A percentile compares a stretch with the other conserved stretches of the same genome.
Evolutionary conservation across 805 yeast genomes (phyloP).

Genomic region (Isabelozyma heimii): DNA sequence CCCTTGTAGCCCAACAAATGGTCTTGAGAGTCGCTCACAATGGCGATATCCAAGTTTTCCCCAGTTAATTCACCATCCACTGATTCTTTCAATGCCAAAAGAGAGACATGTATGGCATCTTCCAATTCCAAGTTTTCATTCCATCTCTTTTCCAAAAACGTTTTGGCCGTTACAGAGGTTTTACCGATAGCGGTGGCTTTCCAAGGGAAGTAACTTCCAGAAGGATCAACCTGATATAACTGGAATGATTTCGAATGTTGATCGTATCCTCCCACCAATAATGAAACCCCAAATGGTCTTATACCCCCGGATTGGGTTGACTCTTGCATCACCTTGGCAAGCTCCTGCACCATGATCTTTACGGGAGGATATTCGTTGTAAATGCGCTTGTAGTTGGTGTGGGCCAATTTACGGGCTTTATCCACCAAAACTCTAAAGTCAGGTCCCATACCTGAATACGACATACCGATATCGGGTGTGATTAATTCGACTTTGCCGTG

Average conservation of each 20-base stretch:
- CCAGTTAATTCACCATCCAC: slow-evolving; percentile 98
- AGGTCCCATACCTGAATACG: slow-evolving; percentile 98
- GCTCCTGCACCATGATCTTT: slow-evolving; percentile 85
- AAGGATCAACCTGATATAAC: slow-evolving; percentile 95
- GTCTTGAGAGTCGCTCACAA: slow-evolving; percentile 81
- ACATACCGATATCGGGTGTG: slow-evolving; percentile 95
- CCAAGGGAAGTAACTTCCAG: slow-evolving; percentile 98
- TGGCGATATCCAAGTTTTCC: slow-evolving; percentile 88
- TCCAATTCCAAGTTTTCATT: slow-evolving; percentile 94
- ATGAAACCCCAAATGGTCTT: slow-evolving; percentile 96
- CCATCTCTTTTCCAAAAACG: slow-evolving; percentile 97
- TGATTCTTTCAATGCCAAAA: slow-evolving; percentile 89
- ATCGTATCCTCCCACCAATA: slow-evolving; percentile 92
- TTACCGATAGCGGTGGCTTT: slow-evolving; percentile 99
- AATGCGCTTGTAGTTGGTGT: slow-evolving; percentile 85
- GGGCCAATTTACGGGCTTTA: slow-evolving; percentile 89
- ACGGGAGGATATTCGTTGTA: slow-evolving; percentile 98
- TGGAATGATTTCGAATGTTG: slow-evolving; percentile 65
- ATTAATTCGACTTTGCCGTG: slow-evolving; percentile 75
- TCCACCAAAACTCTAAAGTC: slow-evolving; percentile 94
- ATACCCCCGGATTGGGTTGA: slow-evolving; percentile 99
- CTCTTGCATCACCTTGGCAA: slow-evolving; percentile 96
- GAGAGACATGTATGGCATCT: slow-evolving; percentile 96
- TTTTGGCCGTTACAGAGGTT: slow-evolving; percentile 93
- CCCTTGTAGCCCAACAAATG: slow-evolving; percentile 84